Conservation (phyloP, 176 grass and related monocot genomes). For the Ampelocalamus luodianensis region DNA sequence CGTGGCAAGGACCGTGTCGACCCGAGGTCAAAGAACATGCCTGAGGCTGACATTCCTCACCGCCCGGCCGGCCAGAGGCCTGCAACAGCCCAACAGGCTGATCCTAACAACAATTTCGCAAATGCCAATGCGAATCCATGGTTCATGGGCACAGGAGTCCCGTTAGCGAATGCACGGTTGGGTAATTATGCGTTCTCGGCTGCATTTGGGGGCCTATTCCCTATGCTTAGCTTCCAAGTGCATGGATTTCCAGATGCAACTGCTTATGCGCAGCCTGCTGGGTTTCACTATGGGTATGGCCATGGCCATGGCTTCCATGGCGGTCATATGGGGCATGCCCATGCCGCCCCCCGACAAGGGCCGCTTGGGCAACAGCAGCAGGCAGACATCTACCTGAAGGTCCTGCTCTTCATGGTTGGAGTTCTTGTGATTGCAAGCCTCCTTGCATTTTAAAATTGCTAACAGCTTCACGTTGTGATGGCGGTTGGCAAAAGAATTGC, state of each 20-base stretch:
- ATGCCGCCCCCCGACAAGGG: slow-evolving; percentile 51
- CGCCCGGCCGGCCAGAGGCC: slow-evolving; percentile 88
- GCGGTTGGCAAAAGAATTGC: neutral
- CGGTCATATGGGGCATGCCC: slow-evolving; percentile 50
- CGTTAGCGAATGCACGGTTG: slow-evolving; percentile 51
- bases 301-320: slow-evolving; percentile 77
- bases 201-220: slow-evolving; percentile 80
- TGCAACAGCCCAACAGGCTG: slow-evolving; percentile 62
- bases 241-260: slow-evolving; percentile 71
- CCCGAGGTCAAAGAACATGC: slow-evolving; percentile 73
- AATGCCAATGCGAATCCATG: slow-evolving; percentile 61
- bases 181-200: slow-evolving; percentile 84
- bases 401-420: slow-evolving; percentile 65
- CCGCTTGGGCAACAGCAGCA: slow-evolving; percentile 72
- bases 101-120: slow-evolving; percentile 56
- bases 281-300: slow-evolving; percentile 81
- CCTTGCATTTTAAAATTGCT: slow-evolving; percentile 53
- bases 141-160: slow-evolving; percentile 60
- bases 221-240: slow-evolving; percentile 89
- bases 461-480: neutral
- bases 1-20: slow-evolving; percentile 87
- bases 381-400: slow-evolving; percentile 79
- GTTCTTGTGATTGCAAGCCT: slow-evolving; percentile 80
- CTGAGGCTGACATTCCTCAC: slow-evolving; percentile 72
- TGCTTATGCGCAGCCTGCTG: slow-evolving; percentile 66